phyloP scores from a whole-genome alignment of 1,284 basidiomycete species.

The Pascua sp. region DNA sequence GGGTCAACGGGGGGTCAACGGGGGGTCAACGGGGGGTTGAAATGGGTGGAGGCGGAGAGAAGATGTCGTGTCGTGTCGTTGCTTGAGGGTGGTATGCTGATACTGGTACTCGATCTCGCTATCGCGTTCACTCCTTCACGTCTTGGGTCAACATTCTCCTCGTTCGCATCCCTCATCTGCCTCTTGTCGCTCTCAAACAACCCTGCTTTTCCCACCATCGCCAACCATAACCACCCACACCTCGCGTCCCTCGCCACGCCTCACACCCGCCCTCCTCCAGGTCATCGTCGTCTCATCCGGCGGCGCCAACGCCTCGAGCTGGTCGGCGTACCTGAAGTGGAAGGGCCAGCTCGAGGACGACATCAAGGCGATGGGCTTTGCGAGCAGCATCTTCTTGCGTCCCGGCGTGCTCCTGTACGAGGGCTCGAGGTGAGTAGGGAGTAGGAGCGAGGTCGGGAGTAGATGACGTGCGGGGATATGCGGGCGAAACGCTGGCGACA shows the following conservation, averaged over 20 bases:
- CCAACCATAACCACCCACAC: too few species aligned
- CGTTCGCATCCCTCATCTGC: neutral
- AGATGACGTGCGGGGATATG: too few species aligned
- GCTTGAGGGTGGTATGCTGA: too few species aligned
- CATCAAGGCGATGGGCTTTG: constrained; percentile 36
- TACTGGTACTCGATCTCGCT: too few species aligned
- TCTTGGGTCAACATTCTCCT: neutral
- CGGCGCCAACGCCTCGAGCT: constrained; percentile 23
- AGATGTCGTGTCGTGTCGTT: too few species aligned
- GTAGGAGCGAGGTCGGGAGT: neutral
- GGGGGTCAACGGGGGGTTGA: too few species aligned
- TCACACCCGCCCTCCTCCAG: constrained; percentile 15
- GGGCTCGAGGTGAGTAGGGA: constrained; percentile 29
- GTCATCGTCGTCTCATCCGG: constrained; percentile 42
- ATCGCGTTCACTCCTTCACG: too few species aligned
- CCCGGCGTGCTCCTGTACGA: constrained; percentile 35
- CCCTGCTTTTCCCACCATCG: too few species aligned
- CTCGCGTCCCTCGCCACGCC: too few species aligned
- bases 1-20: too few species aligned
- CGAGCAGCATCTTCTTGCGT: constrained; percentile 37
- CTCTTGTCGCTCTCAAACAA: neutral
- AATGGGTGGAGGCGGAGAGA: too few species aligned
- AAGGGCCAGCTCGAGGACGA: constrained; percentile 45
- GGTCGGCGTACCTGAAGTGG: constrained; percentile 35
- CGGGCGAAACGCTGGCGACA: too few species aligned